Conservation (phyloP, 2,329 filamentous ascomycete genomes). For the Cladosporium phlei region DNA sequence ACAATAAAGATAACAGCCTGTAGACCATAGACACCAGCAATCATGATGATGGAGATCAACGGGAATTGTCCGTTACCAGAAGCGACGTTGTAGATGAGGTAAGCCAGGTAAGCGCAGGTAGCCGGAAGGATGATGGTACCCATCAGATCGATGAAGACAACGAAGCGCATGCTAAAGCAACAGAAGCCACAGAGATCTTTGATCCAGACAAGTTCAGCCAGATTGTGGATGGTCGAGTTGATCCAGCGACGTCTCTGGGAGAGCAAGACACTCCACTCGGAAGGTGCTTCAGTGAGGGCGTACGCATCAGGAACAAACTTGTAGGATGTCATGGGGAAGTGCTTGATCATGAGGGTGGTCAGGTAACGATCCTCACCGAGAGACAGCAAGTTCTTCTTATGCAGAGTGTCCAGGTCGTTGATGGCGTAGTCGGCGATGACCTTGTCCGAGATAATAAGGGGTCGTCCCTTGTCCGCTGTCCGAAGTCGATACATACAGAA, state of each 20-base stretch:
- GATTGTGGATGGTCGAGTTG: constrained; percentile 96
- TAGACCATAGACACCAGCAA: constrained; percentile 89
- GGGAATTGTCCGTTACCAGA: constrained; percentile 71
- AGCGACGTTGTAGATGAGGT: constrained; percentile 76
- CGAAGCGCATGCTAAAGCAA: constrained; percentile 95
- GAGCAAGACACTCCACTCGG: constrained; percentile 87
- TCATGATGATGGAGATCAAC: constrained; percentile 78
- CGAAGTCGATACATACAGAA: constrained; percentile 98
- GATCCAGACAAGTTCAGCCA: constrained; percentile 83
- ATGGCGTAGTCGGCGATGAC: constrained; percentile 86
- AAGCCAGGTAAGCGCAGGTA: constrained; percentile 79
- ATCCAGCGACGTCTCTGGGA: constrained; percentile 99
- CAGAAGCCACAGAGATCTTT: constrained; percentile 98
- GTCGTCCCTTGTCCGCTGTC: constrained; percentile 88
- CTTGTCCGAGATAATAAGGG: constrained; percentile 85
- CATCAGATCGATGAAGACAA: constrained; percentile 89
- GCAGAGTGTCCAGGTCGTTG: constrained; percentile 85
- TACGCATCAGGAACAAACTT: constrained; percentile 94
- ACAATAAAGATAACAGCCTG: constrained; percentile 95
- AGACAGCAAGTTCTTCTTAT: constrained; percentile 88
- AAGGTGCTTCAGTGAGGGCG: constrained; percentile 87
- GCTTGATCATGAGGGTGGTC: constrained; percentile 95
- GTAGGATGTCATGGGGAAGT: constrained; percentile 92
- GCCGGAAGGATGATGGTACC: constrained; percentile 90
- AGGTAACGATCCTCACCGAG: constrained; percentile 96